These are phyloP conservation scores for Penicillium sp. DNA, from an alignment of 2,329 filamentous ascomycete genomes.

Conservation along the genomic window DNA sequence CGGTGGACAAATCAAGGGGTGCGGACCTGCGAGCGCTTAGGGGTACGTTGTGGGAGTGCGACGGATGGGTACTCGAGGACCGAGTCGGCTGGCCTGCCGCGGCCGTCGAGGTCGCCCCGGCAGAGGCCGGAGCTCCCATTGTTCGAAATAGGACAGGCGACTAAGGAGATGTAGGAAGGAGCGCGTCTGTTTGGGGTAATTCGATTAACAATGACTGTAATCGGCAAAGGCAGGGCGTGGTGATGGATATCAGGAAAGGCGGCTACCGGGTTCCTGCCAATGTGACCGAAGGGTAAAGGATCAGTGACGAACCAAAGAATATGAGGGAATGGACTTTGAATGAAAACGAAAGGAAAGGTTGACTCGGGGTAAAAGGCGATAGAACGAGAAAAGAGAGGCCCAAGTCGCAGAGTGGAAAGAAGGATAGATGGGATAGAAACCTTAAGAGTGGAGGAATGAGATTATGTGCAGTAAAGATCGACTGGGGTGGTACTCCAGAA, in stretches of 20 bases:
- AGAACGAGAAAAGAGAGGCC: constrained; percentile 1
- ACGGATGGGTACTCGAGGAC: constrained; percentile 42
- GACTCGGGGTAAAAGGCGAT: not conserved
- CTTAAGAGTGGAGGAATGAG: constrained; percentile 12
- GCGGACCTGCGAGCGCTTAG: constrained; percentile 63
- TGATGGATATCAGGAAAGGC: constrained; percentile 12
- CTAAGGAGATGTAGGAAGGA: constrained; percentile 13
- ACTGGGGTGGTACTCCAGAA: constrained; percentile 15
- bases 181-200: constrained; percentile 25
- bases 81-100: constrained; percentile 33
- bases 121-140: constrained; percentile 47
- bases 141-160: constrained; percentile 21
- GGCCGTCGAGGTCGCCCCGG: constrained; percentile 36
- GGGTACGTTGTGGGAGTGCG: constrained; percentile 52
- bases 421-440: constrained; percentile 16
- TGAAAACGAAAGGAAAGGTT: not conserved
- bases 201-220: constrained; percentile 17
- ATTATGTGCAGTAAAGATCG: constrained; percentile 14
- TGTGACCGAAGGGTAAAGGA: not conserved
- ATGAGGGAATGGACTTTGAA: not conserved
- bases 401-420: constrained; percentile 8
- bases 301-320: not conserved
- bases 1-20: constrained; percentile 79
- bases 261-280: constrained; percentile 4
- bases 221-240: constrained; percentile 33